These are phyloP conservation scores for Bruguiera hainesii DNA, from an alignment of 441 rosid genomes.

Conservation along the genomic window DNA sequence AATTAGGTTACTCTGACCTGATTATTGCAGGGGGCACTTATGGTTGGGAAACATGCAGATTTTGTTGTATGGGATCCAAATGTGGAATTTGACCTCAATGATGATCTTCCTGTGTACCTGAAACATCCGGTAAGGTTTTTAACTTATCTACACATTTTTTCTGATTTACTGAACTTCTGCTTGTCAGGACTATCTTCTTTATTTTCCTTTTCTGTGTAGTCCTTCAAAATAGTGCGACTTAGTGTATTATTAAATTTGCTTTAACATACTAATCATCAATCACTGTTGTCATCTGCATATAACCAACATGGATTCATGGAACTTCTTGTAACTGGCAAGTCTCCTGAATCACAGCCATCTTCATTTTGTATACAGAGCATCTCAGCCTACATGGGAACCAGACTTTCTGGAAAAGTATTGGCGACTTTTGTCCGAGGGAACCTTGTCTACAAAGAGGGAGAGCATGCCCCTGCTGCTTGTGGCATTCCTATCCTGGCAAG, in stretches of 20 bases:
- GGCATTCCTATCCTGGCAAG: conserved; percentile 59
- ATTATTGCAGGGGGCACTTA: conserved; percentile 61
- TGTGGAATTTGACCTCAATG: conserved; percentile 51
- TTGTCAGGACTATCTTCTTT: background rate
- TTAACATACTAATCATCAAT: too few relatives aligned
- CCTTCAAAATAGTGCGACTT: too few relatives aligned
- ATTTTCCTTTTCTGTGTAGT: background rate
- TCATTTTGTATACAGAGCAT: conserved; percentile 41
- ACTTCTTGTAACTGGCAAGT: background rate
- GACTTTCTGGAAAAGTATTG: conserved; percentile 70
- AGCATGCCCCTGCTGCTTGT: conserved; percentile 75
- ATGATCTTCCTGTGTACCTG: conserved; percentile 54
- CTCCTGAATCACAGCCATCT: background rate
- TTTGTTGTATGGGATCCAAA: conserved; percentile 84
- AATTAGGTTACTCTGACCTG: conserved; percentile 10
- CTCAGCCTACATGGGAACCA: conserved; percentile 84
- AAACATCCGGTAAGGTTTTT: conserved; percentile 68
- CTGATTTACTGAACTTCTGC: background rate
- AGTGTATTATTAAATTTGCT: too few relatives aligned
- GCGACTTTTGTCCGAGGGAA: conserved; percentile 88
- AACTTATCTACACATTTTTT: background rate
- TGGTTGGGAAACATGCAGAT: conserved; percentile 77
- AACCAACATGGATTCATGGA: background rate
- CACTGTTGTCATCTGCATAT: background rate
- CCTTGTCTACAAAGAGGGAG: conserved; percentile 71